Evolutionary conservation across 2,329 filamentous ascomycete genomes (phyloP).

Genomic region (Trichoderma arundinaceum): DNA sequence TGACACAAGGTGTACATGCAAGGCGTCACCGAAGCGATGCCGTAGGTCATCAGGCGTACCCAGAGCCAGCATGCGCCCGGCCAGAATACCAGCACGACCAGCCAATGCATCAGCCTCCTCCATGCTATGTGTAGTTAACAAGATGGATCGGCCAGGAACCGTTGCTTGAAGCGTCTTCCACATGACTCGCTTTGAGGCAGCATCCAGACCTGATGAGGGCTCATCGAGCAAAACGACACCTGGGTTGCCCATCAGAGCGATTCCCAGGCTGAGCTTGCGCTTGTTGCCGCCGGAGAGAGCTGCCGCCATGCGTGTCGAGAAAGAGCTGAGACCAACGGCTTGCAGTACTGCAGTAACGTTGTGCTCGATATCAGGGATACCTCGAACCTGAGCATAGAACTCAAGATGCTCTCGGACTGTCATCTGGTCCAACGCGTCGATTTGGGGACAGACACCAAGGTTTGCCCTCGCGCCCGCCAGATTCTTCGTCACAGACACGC

Average conservation of each 20-base stretch:
- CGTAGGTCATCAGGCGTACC: conserved; percentile 77
- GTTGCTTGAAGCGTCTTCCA: conserved; percentile 82
- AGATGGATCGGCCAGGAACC: conserved; percentile 76
- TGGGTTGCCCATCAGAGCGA: conserved; percentile 91
- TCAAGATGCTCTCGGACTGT: conserved; percentile 83
- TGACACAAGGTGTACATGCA: conserved; percentile 83
- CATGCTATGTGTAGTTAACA: conserved; percentile 94
- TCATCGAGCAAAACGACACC: conserved; percentile 87
- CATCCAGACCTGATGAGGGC: conserved; percentile 86
- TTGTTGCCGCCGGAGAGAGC: conserved; percentile 90
- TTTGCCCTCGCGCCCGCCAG: conserved; percentile 74
- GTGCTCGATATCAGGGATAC: conserved; percentile 74
- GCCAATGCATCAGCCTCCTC: conserved; percentile 93
- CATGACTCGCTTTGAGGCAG: conserved; percentile 89
- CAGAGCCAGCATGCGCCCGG: conserved; percentile 81
- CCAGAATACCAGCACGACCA: conserved; percentile 82
- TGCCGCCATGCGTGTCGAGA: conserved; percentile 74
- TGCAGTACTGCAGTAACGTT: conserved; percentile 80
- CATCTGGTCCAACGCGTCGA: conserved; percentile 88
- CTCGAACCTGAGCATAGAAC: conserved; percentile 86
- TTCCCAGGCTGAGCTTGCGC: conserved; percentile 86
- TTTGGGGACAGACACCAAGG: conserved; percentile 90
- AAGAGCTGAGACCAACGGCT: conserved; percentile 77
- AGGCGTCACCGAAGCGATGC: conserved; percentile 74
- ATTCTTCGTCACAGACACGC: conserved; percentile 73